Base-by-base conservation (phyloP, 192 early-diverging fungal genomes). In the Linderina pennispora region DNA sequence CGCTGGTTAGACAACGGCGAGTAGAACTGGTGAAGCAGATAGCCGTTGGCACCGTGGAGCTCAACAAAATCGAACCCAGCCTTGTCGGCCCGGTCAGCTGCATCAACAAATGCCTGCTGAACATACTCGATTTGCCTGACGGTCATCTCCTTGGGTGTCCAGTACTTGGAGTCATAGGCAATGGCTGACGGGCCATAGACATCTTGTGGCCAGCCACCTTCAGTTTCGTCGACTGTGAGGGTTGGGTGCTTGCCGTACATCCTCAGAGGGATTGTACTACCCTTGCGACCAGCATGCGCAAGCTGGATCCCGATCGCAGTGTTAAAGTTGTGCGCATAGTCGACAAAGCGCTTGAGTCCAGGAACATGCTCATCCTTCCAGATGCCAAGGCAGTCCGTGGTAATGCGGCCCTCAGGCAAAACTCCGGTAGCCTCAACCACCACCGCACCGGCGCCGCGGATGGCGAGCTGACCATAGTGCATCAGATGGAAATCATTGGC, bases 61-160 rank as follows among this genome's bases (percentile, higher is more conserved):
- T 97, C 94, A 20, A 95, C 61, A n/a, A 82, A 82, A 42, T 94
- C 89, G 57, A 92, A 88, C 2, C 89, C 90, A 3, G 91, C 92
- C 43, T 78, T 67, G 23, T 77, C 58, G 0, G 94, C 86, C 22
- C 87, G 80, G 22, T 48, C 53, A 1, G 91, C 83, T 23, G 86
- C 81, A n/a, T 71, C 48, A 7, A 47, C 80, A 65, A 83, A 98
- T 16, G 74, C 66, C 8, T 75, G 39, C 8, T 80, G 63, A 40
- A 87, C 65, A 3, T 65, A 45, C 13, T 77, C 60, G 46, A 98
- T 92, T 38, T 88, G 80, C 10, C 60, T 74, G 3, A 84, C 40
- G 16, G 77, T 74, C 45, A 94, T 54, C 20, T 79, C 79, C 32
- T 76, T 63, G 26, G 55, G 51, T 11, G 16, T 45, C 35, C 37